Conservation (phyloP, 2,329 filamentous ascomycete species). For the Fusarium nanum region DNA sequence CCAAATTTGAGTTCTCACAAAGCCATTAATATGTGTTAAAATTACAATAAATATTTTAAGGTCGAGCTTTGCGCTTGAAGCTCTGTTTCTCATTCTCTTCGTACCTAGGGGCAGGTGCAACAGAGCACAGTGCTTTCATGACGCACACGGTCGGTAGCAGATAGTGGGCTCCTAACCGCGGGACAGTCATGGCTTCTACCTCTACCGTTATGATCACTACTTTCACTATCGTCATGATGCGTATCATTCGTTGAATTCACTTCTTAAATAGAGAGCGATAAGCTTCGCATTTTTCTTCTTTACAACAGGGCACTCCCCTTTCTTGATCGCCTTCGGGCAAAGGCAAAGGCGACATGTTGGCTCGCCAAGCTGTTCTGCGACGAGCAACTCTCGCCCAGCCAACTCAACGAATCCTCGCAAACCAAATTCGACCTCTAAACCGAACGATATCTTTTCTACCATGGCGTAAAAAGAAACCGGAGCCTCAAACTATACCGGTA, state of each 20-base stretch:
- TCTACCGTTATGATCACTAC: slow-evolving; percentile 4
- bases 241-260: slow-evolving; percentile 23
- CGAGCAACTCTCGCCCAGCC: slow-evolving; percentile 33
- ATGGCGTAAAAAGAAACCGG: slow-evolving; percentile 45
- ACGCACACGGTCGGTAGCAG: background rate
- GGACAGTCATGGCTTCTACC: slow-evolving; percentile 11
- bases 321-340: background rate
- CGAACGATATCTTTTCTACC: slow-evolving; percentile 52
- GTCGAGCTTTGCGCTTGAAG: background rate
- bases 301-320: background rate
- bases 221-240: slow-evolving; percentile 39
- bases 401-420: slow-evolving; percentile 38
- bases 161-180: slow-evolving; percentile 4
- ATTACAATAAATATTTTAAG: background rate
- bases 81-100: background rate
- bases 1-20: no score
- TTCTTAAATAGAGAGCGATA: slow-evolving; percentile 1
- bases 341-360: slow-evolving; percentile 39
- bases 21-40: no score
- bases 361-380: slow-evolving; percentile 42
- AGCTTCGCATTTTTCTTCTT: slow-evolving; percentile 1
- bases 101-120: no score
- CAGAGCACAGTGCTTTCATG: background rate
- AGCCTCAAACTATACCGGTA: slow-evolving; percentile 43
- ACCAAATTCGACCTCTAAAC: slow-evolving; percentile 33